Base-by-base conservation (phyloP, 257 asterid species). In the Ophiorrhiza pumila region DNA sequence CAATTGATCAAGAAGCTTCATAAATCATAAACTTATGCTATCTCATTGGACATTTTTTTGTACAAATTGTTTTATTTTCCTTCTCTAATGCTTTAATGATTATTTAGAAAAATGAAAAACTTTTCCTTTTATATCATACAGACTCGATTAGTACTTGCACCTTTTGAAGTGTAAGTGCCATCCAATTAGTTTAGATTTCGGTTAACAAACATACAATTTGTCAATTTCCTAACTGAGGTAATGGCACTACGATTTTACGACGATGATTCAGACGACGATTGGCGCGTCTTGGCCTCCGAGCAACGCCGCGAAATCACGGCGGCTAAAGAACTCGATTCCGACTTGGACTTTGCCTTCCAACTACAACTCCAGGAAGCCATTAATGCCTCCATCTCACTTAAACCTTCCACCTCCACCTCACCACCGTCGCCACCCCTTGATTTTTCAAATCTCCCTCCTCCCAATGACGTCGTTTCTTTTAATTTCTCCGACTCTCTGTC, bases 311-410 rank as follows among this genome's bases (percentile, higher is more conserved):
- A 85, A 74, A 60, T 87, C 72, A 71, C 73, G 87, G 89, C 79
- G 31, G 91, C 91, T 59, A 74, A 81, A 63, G 83, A 81, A 53
- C 17, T 83, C 23, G 89, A 87, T 2, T 65, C 81, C 76, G 98
- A 93, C 86, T 78, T 83, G n/a, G 90, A 89, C 57, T 74, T 88
- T 27, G 96, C 98, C 65, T 89, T 83, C 86, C 65, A 81, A 25
- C 87, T 93, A 77, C 93, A 93, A 75, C 88, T 85, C 67, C 81
- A 86, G 65, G 95, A 88, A 79, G 95, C 92, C 67, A 78, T 90
- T 52, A 62, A 79, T 46, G 92, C 95, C 65, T 85, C 95, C 50
- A 83, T 86, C 45, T 61, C 84, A 39, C 69, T 82, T 55, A 49
- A 71, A 29, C 81, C 76, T 42, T 41, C 80, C 53, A 58, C 80